Conservation (phyloP, 164 flowering plant species). For the Dillenia turbinata region DNA sequence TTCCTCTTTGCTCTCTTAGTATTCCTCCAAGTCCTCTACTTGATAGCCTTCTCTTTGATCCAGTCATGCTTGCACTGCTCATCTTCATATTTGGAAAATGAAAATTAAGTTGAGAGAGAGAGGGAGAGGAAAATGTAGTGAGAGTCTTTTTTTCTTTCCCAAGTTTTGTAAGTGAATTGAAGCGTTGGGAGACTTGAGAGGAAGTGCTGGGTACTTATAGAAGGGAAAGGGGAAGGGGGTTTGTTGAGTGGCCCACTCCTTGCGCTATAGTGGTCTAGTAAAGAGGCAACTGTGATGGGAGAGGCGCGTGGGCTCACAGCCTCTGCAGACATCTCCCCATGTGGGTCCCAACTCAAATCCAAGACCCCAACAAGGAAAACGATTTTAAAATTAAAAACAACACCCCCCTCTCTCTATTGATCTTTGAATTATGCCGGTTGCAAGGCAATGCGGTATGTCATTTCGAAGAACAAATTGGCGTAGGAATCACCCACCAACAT, state of each 20-base stretch:
- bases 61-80: constrained; percentile 28
- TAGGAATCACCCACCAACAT: constrained; percentile 29
- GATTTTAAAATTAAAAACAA: constrained; percentile 3
- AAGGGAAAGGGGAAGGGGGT: not conserved
- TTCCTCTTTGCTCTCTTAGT: constrained; percentile 55
- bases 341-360: constrained; percentile 24
- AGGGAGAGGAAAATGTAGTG: not conserved
- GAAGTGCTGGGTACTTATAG: constrained; percentile 19
- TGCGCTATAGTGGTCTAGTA: constrained; percentile 21
- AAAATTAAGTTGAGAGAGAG: not conserved
- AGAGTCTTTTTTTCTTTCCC: not conserved
- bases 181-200: not conserved
- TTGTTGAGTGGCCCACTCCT: constrained; percentile 17
- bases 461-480: constrained; percentile 4
- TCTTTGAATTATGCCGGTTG: not conserved
- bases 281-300: constrained; percentile 37
- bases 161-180: not conserved
- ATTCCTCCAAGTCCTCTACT: constrained; percentile 60
- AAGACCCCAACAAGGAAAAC: constrained; percentile 11
- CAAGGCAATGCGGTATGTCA: not conserved
- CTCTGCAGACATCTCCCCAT: constrained; percentile 25
- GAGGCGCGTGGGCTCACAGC: constrained; percentile 30
- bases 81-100: constrained; percentile 13
- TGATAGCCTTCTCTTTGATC: constrained; percentile 40
- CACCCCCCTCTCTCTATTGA: constrained; percentile 7